Conservation (phyloP, 441 rosid genomes). For the Arabidopsis lyrata region DNA sequence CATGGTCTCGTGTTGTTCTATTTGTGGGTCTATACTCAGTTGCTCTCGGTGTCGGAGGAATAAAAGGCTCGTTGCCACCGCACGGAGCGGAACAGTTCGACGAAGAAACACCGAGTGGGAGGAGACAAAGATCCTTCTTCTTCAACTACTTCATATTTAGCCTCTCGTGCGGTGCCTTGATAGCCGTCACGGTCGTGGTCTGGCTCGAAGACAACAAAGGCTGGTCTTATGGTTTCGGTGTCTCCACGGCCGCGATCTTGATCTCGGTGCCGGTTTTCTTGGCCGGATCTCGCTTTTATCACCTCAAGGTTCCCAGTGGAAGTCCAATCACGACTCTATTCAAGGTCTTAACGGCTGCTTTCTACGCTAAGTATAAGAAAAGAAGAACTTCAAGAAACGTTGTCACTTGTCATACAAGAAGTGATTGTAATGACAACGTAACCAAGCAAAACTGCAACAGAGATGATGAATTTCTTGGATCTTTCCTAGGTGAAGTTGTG, state of each 20-base stretch:
- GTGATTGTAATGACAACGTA: conserved; percentile 34
- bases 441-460: conserved; percentile 28
- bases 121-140: conserved; percentile 83
- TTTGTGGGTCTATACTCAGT: conserved; percentile 79
- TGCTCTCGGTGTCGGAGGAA: conserved; percentile 94
- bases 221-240: conserved; percentile 91
- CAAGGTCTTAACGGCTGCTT: conserved; percentile 70
- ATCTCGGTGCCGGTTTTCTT: conserved; percentile 75
- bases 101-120: conserved; percentile 66
- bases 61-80: conserved; percentile 88
- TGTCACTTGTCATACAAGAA: conserved; percentile 47
- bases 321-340: conserved; percentile 81
- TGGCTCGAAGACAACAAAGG: conserved; percentile 96
- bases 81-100: conserved; percentile 96
- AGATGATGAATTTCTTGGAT: conserved; percentile 41
- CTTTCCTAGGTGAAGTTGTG: conserved; percentile 58
- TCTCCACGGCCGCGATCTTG: conserved; percentile 72
- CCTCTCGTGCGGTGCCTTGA: conserved; percentile 81
- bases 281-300: conserved; percentile 72
- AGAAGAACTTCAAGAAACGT: conserved; percentile 47
- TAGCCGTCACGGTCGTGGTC: conserved; percentile 88
- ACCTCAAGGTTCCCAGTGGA: conserved; percentile 68
- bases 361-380: conserved; percentile 44
- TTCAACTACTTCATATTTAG: conserved; percentile 85
- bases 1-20: conserved; percentile 58